These are phyloP conservation scores for Metroxylon sagu DNA, from an alignment of 176 grass and related monocot genomes.

Conservation along the genomic window DNA sequence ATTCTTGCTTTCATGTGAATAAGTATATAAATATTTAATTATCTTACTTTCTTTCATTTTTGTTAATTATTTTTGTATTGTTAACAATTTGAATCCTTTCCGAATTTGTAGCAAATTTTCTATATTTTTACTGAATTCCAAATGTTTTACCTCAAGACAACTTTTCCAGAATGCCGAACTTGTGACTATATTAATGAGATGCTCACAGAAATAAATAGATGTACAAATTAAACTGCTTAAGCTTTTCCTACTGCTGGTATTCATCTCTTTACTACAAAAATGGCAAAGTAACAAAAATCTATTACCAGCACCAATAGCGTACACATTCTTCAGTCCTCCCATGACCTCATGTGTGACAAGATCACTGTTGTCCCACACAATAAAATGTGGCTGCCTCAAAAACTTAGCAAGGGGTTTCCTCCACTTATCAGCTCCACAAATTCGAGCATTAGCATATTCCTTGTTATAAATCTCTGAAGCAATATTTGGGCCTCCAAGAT, in stretches of 20 bases:
- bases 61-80: too few relatives aligned
- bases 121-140: too few relatives aligned
- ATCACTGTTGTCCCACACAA: constrained; percentile 96
- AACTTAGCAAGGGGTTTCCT: constrained; percentile 92
- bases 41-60: too few relatives aligned
- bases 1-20: too few relatives aligned
- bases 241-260: not conserved
- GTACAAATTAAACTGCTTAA: too few relatives aligned
- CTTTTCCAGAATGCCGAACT: too few relatives aligned
- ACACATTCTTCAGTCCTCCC: constrained; percentile 98
- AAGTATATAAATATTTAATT: too few relatives aligned
- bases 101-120: too few relatives aligned
- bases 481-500: constrained; percentile 96
- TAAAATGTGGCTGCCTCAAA: constrained; percentile 97
- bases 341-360: constrained; percentile 96
- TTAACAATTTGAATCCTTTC: too few relatives aligned
- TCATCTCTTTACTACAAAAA: constrained; percentile 6
- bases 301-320: constrained; percentile 94
- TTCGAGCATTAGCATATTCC: constrained; percentile 93
- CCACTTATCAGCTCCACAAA: constrained; percentile 94
- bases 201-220: too few relatives aligned
- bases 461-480: constrained; percentile 99
- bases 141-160: too few relatives aligned
- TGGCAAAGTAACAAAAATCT: constrained; percentile 8
- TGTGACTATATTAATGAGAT: too few relatives aligned